phyloP scores from a whole-genome alignment of 169 alveolate genomes.

The Cryptosporidium parvum region DNA sequence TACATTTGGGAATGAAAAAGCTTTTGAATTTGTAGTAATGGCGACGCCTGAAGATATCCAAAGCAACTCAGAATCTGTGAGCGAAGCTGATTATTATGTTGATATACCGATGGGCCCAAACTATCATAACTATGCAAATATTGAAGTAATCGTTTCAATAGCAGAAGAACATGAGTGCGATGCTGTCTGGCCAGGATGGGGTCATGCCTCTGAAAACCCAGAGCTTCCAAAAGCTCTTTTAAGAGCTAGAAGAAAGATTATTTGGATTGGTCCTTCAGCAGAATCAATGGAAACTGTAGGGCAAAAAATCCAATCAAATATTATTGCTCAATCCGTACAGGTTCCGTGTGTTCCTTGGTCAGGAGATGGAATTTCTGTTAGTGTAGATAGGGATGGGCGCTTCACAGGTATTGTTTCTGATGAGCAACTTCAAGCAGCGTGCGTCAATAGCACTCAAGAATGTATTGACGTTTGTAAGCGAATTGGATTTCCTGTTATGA shows the following conservation, averaged over 20 bases:
- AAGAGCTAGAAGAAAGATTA: constrained; percentile 84
- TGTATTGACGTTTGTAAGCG: constrained; percentile 86
- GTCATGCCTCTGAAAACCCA: constrained; percentile 94
- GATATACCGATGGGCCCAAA: constrained; percentile 85
- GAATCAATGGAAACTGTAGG: constrained; percentile 92
- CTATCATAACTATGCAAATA: constrained; percentile 84
- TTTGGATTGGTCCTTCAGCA: constrained; percentile 92
- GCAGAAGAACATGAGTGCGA: constrained; percentile 85
- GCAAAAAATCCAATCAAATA: constrained; percentile 92
- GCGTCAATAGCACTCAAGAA: constrained; percentile 84
- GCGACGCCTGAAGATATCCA: constrained; percentile 85
- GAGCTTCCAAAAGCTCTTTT: constrained; percentile 85
- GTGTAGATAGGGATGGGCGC: constrained; percentile 63
- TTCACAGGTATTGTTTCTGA: constrained; percentile 68
- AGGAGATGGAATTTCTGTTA: constrained; percentile 84
- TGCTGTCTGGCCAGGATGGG: constrained; percentile 98
- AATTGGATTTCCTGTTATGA: constrained; percentile 95
- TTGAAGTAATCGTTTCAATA: constrained; percentile 79
- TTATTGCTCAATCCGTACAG: constrained; percentile 91
- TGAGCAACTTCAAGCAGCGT: constrained; percentile 71
- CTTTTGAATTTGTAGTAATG: constrained; percentile 84
- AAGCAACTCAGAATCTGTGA: constrained; percentile 83
- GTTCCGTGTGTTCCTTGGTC: constrained; percentile 93
- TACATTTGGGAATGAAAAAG: constrained; percentile 79
- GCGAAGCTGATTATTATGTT: constrained; percentile 82